Base-by-base conservation (phyloP, 805 yeast genomes). In the Maudiozyma serrabonitensis region DNA sequence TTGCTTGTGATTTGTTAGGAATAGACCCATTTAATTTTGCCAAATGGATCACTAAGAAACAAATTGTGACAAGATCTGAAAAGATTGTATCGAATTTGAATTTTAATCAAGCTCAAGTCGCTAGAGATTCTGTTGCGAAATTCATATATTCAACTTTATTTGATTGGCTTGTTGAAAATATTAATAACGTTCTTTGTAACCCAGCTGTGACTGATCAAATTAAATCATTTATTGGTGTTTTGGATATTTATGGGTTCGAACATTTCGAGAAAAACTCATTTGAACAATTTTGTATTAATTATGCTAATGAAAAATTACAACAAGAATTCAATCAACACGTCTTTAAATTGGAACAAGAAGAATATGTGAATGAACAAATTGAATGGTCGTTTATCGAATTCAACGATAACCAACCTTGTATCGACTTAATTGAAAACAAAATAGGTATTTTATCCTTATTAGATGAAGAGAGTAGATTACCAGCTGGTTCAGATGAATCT, bases 311-410 rank as follows among this genome's bases (percentile, higher is more conserved):
- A 72, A 91, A 91, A 69, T 76, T 91, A 59, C 98, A 91, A 69
- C 98, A 91, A 69, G 97, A 91, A 67, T 91, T 91, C 69, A 91
- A 90, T 61, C 97, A 89, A 72, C 97, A 91, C 62, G 97, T 91
- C 48, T 91, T 91, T 78, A 91, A 91, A 65, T 76, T 93, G 53
- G 99, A 91, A 66, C 98, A 93, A 73, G 96, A 90, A 62, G 97
- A 93, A 64, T 91, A 91, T 64, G 77, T 89, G 48, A 80, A 79
- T 52, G 98, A 91, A 70, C 85, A 90, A 62, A 90, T 91, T 55
- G 93, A 90, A 66, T 91, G 98, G 97, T 84, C 91, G 9, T 91
- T 91, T 61, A 91, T 91, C 60, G 97, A 91, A 60, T 91, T 90
- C 62, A 81, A 93, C 48, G 99, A 91, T 67, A 91, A 91, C 67